phyloP scores from a whole-genome alignment of 2,329 filamentous ascomycete genomes.

The Stemphylium vesicarium region DNA sequence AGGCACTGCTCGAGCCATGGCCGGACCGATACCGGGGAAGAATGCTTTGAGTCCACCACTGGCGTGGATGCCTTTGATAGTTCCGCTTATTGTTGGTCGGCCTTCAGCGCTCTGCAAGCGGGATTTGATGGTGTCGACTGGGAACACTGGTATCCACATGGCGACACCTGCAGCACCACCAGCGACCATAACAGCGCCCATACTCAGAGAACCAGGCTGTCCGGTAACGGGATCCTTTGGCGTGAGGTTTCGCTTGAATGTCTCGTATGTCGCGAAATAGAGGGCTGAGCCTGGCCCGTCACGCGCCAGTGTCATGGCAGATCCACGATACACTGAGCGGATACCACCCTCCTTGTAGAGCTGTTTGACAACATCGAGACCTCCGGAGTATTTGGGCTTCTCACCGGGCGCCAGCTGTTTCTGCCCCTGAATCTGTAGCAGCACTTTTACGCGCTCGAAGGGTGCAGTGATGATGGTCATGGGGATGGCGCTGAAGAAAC shows the following conservation, averaged over 20 bases:
- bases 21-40: constrained; percentile 95
- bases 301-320: constrained; percentile 86
- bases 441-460: constrained; percentile 98
- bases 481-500: constrained; percentile 93
- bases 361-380: constrained; percentile 88
- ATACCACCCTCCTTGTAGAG: constrained; percentile 91
- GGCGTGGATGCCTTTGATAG: constrained; percentile 81
- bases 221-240: constrained; percentile 76
- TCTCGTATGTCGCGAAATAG: constrained; percentile 97
- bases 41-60: constrained; percentile 87
- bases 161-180: constrained; percentile 91
- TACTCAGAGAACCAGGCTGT: constrained; percentile 77
- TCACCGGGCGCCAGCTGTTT: constrained; percentile 83
- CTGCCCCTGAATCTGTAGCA: constrained; percentile 96
- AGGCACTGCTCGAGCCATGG: constrained; percentile 88
- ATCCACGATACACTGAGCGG: constrained; percentile 90
- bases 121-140: constrained; percentile 95
- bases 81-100: constrained; percentile 78
- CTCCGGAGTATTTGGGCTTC: constrained; percentile 89
- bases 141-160: constrained; percentile 99
- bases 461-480: constrained; percentile 99
- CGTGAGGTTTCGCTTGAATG: constrained; percentile 86
- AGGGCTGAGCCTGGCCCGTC: constrained; percentile 92
- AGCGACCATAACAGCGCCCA: constrained; percentile 82
- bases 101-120: constrained; percentile 90